phyloP scores from a whole-genome alignment of 164 flowering plant species.

The Akebia trifoliata region DNA sequence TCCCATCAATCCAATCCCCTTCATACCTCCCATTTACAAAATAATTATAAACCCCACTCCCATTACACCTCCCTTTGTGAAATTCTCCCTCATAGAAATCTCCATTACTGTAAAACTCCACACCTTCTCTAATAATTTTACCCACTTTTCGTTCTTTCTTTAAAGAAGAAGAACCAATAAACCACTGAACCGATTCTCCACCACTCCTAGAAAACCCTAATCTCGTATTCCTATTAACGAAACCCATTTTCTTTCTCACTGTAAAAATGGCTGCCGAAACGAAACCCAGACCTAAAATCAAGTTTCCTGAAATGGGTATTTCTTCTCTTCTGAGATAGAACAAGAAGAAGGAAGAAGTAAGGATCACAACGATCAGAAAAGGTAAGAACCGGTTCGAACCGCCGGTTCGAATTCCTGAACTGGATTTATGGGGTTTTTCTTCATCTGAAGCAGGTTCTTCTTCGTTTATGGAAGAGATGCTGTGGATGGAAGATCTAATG shows the following conservation, averaged over 20 bases:
- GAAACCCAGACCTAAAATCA: constrained; percentile 54
- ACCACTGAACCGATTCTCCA: constrained; percentile 65
- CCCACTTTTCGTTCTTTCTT: constrained; percentile 9
- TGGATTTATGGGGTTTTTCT: constrained; percentile 29
- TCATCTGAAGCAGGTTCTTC: constrained; percentile 27
- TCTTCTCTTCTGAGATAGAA: constrained; percentile 35
- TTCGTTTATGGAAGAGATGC: constrained; percentile 50
- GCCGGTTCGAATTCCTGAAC: constrained; percentile 16
- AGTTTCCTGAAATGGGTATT: constrained; percentile 54
- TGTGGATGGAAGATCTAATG: constrained; percentile 70
- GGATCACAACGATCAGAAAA: constrained; percentile 24
- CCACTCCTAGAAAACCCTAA: constrained; percentile 17
- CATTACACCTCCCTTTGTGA: constrained; percentile 69
- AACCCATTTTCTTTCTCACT: constrained; percentile 40
- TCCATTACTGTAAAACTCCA: constrained; percentile 84
- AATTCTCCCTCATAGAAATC: constrained; percentile 94
- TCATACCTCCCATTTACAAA: constrained; percentile 77
- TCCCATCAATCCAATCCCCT: constrained; percentile 92
- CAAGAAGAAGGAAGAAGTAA: constrained; percentile 30
- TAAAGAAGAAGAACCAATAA: constrained; percentile 39
- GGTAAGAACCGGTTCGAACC: constrained; percentile 32
- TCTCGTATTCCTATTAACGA: constrained; percentile 25
- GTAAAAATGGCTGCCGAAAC: constrained; percentile 47
- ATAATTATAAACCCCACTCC: constrained; percentile 85
- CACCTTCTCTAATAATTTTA: constrained; percentile 47